Evolutionary conservation across 768 basidiomycete species (phyloP).

Genomic region (Chlorophyllum brunneum): DNA sequence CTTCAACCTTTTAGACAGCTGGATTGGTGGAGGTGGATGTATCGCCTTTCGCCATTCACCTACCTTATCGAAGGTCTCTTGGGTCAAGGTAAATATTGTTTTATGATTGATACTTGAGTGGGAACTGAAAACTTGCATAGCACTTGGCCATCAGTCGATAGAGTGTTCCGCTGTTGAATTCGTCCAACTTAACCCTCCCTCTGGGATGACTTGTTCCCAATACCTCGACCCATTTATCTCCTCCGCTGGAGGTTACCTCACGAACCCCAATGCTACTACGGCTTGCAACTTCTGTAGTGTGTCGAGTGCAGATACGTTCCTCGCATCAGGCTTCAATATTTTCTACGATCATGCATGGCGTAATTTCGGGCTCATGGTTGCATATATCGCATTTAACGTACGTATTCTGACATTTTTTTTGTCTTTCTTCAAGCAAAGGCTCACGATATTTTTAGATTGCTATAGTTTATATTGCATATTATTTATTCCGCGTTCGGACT

Average conservation of each 20-base stretch:
- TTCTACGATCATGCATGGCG: slow-evolving; percentile 51
- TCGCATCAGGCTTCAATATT: slow-evolving; percentile 49
- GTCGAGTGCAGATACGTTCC: slow-evolving; percentile 56
- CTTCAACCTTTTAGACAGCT: slow-evolving; percentile 60
- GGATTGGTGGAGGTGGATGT: slow-evolving; percentile 58
- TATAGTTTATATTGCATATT: slow-evolving; percentile 41
- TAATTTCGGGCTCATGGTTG: slow-evolving; percentile 49
- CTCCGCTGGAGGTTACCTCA: slow-evolving; percentile 50
- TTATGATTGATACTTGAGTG: too few relatives aligned
- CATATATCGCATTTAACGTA: slow-evolving; percentile 46
- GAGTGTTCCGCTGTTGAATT: slow-evolving; percentile 52
- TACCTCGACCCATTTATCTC: slow-evolving; percentile 51
- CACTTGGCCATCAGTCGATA: slow-evolving; percentile 37
- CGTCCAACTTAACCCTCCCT: slow-evolving; percentile 47
- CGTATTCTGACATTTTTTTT: slow-evolving; percentile 20
- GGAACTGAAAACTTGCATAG: slow-evolving; percentile 19
- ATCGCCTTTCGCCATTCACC: slow-evolving; percentile 45
- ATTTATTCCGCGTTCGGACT: slow-evolving; percentile 44
- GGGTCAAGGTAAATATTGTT: slow-evolving; percentile 38
- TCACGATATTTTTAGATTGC: slow-evolving; percentile 28
- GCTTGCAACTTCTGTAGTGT: slow-evolving; percentile 58
- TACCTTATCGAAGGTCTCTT: slow-evolving; percentile 50
- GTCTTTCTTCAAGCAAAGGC: not conserved
- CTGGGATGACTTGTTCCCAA: slow-evolving; percentile 46
- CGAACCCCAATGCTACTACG: slow-evolving; percentile 48